Base-by-base conservation (phyloP, 2,329 filamentous ascomycete species). In the Microdochium bolleyi region DNA sequence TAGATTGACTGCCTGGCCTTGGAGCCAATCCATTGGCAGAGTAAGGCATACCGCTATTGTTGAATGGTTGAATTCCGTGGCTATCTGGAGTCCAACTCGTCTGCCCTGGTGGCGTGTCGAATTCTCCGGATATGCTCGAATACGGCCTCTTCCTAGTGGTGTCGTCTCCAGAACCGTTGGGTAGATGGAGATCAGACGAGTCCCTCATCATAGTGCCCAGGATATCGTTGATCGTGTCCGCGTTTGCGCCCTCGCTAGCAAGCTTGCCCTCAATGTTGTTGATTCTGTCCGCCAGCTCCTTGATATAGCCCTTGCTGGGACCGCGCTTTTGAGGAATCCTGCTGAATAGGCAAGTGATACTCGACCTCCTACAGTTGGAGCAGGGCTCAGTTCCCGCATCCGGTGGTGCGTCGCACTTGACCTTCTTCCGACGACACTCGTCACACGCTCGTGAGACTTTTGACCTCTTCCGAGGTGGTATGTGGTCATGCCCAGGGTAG, bases 231-330 rank as follows among this genome's bases (percentile, higher is more conserved):
- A 78, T 67, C n/a, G 71, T 67, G 51, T 76, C 73, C 52, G 73
- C 70, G 41, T 67, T 73, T 53, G 68, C 62, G 41, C 62, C 70
- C 54, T 80, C 77, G 9, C 72, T 75, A 41, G 78, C 80, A 53
- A 94, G 82, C 64, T 89, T 88, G 58, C 85, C 87, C 65, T 95
- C 91, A 48, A 96, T 85, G 46, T 82, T 85, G 61, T 92, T 84
- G 54, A 96, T 83, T 24, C 91, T 79, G 64, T 95, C 90, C 24
- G 90, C 89, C 22, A 96, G 79, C 67, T 95, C 90, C 66, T 95
- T 95, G 67, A 96, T 96, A 62, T 95, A 95, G 78, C 91, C 91
- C 79, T 95, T 96, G 64, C 87, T 94, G 2, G 91, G 90, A 1
- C 91, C 90, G 55, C 89, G 80, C 69, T 94, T 95, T 77, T 94